Evolutionary conservation across 805 yeast species (phyloP).

Genomic region (Yamadazyma akitaensis): DNA sequence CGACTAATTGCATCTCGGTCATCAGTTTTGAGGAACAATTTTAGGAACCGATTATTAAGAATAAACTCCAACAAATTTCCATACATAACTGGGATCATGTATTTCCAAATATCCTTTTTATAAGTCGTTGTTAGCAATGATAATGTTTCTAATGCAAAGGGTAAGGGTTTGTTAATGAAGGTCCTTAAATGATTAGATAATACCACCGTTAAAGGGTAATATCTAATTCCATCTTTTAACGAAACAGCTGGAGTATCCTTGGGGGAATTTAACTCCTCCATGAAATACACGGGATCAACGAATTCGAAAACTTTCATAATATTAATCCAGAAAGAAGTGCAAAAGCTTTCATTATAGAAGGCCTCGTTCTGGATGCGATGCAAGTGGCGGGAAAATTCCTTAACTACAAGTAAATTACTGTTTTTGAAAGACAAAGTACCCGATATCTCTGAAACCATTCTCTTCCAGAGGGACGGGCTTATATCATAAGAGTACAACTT

Average conservation of each 20-base stretch:
- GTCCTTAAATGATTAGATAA: constrained; percentile 54
- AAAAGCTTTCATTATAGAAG: constrained; percentile 39
- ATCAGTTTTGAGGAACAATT: constrained; percentile 19
- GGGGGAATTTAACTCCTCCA: constrained; percentile 25
- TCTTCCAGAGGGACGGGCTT: not conserved
- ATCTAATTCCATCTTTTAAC: constrained; percentile 26
- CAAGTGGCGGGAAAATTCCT: constrained; percentile 54
- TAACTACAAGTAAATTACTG: constrained; percentile 35
- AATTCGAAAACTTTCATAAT: constrained; percentile 33
- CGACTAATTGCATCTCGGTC: constrained; percentile 51
- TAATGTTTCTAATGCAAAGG: constrained; percentile 53
- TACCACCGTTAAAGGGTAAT: constrained; percentile 35
- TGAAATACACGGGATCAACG: constrained; percentile 32
- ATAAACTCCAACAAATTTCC: constrained; percentile 58
- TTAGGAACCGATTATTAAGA: constrained; percentile 51
- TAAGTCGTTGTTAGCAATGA: constrained; percentile 41
- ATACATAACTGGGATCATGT: constrained; percentile 51
- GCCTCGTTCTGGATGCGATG: constrained; percentile 52
- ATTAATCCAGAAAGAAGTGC: constrained; percentile 49
- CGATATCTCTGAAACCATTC: not conserved
- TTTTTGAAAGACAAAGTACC: not conserved
- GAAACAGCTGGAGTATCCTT: constrained; percentile 29
- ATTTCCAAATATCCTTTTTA: constrained; percentile 51
- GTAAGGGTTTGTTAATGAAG: constrained; percentile 46
- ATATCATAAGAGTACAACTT: not conserved